Conservation (phyloP, 2,329 filamentous ascomycete genomes). For the Juglanconis oblonga region DNA sequence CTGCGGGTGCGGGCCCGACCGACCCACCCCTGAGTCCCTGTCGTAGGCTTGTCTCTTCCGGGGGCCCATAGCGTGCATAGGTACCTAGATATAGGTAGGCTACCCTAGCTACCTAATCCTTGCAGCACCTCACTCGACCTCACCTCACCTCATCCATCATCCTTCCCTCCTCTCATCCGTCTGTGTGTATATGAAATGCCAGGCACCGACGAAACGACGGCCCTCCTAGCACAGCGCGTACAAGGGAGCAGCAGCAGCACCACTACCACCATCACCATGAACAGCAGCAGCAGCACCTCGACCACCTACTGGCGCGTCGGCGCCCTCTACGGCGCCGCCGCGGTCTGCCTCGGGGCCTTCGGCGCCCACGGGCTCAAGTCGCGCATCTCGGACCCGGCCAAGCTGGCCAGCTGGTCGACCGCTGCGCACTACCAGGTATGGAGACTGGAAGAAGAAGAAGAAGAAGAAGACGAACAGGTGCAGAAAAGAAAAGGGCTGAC, state of each 20-base stretch:
- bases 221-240: background rate
- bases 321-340: conserved; percentile 59
- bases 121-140: too few species aligned
- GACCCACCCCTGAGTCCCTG: too few species aligned
- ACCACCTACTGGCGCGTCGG: conserved; percentile 54
- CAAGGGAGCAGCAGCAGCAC: background rate
- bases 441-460: background rate
- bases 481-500: too few species aligned
- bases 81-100: too few species aligned
- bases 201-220: background rate
- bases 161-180: too few species aligned
- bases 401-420: conserved; percentile 59
- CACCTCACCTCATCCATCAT: background rate
- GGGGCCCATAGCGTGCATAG: too few species aligned
- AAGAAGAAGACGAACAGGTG: too few species aligned
- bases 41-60: too few species aligned
- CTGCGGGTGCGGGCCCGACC: too few species aligned
- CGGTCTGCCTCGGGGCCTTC: conserved; percentile 63
- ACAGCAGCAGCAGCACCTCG: conserved; percentile 31
- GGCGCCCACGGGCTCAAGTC: conserved; percentile 66
- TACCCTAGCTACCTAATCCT: background rate
- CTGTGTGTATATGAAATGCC: background rate
- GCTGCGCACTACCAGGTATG: conserved; percentile 66
- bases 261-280: background rate
- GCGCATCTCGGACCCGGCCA: conserved; percentile 54